Conservation (phyloP, 768 basidiomycete genomes). For the Kondoa malvinella region DNA sequence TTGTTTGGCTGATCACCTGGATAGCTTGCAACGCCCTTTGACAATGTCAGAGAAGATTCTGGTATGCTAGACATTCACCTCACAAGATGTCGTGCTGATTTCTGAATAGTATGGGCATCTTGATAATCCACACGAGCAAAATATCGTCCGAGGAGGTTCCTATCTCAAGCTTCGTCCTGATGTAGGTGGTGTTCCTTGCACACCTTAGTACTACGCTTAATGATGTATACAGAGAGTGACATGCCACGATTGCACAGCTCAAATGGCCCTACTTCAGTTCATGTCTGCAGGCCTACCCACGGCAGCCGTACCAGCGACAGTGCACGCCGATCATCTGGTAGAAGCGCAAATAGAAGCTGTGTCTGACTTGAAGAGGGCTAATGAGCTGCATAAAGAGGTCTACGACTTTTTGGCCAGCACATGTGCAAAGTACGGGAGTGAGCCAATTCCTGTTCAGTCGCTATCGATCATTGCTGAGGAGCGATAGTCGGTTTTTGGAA, state of each 20-base stretch:
- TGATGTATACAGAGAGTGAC: conserved; percentile 36
- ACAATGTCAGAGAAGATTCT: conserved; percentile 28
- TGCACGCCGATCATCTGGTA: conserved; percentile 98
- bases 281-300: conserved; percentile 99
- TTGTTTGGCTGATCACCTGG: conserved; percentile 4
- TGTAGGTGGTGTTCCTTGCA: conserved; percentile 53
- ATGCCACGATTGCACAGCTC: conserved; percentile 39
- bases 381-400: conserved; percentile 90
- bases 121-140: conserved; percentile 79
- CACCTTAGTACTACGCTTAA: conserved; percentile 64
- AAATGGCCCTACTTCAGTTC: conserved; percentile 99
- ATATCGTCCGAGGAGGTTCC: conserved; percentile 75
- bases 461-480: conserved; percentile 27
- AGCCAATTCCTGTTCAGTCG: not conserved
- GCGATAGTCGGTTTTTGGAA: conserved; percentile 97
- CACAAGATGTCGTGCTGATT: conserved; percentile 59
- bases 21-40: conserved; percentile 26
- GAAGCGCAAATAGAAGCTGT: conserved; percentile 89
- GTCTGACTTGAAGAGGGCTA: conserved; percentile 81
- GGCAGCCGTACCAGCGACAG: conserved; percentile 91
- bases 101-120: conserved; percentile 79
- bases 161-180: conserved; percentile 97
- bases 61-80: not conserved
- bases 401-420: conserved; percentile 98
- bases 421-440: conserved; percentile 52